Evolutionary conservation across 2,329 filamentous ascomycete species (phyloP).

Genomic region (Phoma sp.): DNA sequence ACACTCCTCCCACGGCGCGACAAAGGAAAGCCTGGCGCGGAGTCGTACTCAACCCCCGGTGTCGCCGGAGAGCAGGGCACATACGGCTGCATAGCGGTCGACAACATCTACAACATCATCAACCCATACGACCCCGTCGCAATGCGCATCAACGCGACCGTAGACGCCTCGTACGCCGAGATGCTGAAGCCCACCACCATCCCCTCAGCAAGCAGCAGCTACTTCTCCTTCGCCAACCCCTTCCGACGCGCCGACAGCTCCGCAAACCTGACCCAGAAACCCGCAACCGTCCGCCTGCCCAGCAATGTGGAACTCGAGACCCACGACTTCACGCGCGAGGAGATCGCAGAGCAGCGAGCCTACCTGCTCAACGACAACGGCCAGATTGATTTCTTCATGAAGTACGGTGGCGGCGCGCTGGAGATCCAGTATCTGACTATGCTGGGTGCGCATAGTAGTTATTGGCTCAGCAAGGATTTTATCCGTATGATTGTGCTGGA

Average conservation of each 20-base stretch:
- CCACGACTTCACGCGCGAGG: slow-evolving; percentile 91
- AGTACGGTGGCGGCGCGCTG: slow-evolving; percentile 81
- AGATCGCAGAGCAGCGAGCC: slow-evolving; percentile 88
- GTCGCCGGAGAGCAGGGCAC: slow-evolving; percentile 79
- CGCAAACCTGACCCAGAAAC: slow-evolving; percentile 28
- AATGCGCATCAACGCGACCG: slow-evolving; percentile 87
- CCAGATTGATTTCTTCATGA: slow-evolving; percentile 89
- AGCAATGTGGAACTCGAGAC: slow-evolving; percentile 84
- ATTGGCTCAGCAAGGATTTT: slow-evolving; percentile 88
- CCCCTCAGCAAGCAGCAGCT: slow-evolving; percentile 68
- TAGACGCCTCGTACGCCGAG: slow-evolving; percentile 80
- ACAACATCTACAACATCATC: slow-evolving; percentile 96
- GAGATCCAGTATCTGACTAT: slow-evolving; percentile 98
- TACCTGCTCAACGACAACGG: slow-evolving; percentile 93
- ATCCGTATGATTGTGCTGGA: slow-evolving; percentile 90
- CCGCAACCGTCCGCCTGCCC: slow-evolving; percentile 49
- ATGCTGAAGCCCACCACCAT: slow-evolving; percentile 79
- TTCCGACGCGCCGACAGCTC: slow-evolving; percentile 44
- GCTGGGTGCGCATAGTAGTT: slow-evolving; percentile 92
- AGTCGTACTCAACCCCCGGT: slow-evolving; percentile 58
- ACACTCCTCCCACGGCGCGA: slow-evolving; percentile 77
- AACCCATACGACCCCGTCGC: slow-evolving; percentile 80
- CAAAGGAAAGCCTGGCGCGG: slow-evolving; percentile 75
- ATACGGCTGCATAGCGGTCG: slow-evolving; percentile 90
- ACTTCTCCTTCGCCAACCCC: slow-evolving; percentile 50